These are phyloP conservation scores for Lasiodiplodia sp. DNA, from an alignment of 2,329 filamentous ascomycete genomes.

Conservation along the genomic window DNA sequence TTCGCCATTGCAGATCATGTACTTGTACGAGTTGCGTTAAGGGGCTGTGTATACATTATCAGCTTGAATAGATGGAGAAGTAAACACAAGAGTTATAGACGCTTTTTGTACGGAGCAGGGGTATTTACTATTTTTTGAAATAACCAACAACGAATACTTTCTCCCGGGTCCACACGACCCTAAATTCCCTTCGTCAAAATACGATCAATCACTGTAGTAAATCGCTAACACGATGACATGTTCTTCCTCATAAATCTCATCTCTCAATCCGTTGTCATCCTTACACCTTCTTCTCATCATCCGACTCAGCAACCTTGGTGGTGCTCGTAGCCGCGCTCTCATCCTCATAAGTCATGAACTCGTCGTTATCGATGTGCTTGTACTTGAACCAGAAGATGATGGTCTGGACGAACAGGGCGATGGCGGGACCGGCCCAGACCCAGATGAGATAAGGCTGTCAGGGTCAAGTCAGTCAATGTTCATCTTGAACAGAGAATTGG, in stretches of 20 bases:
- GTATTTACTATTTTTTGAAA: too few relatives aligned
- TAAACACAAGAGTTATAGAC: too few relatives aligned
- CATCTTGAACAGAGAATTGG: not conserved
- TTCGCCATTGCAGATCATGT: too few relatives aligned
- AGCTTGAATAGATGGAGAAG: too few relatives aligned
- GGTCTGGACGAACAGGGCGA: conserved; percentile 57
- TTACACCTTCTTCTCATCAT: not conserved
- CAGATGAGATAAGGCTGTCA: conserved; percentile 27
- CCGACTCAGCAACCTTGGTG: not conserved
- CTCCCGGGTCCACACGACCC: too few relatives aligned
- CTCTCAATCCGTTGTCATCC: not conserved
- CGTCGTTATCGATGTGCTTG: conserved; percentile 56
- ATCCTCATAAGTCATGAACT: conserved; percentile 47
- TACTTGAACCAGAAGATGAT: conserved; percentile 59
- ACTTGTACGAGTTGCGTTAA: too few relatives aligned
- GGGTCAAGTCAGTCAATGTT: not conserved
- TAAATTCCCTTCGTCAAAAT: too few relatives aligned
- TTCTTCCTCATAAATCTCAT: not conserved
- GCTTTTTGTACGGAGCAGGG: too few relatives aligned
- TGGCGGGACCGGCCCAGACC: conserved; percentile 57
- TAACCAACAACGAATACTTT: too few relatives aligned
- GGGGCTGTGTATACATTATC: too few relatives aligned
- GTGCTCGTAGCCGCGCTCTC: not conserved
- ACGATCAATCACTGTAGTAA: too few relatives aligned
- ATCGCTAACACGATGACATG: too few relatives aligned